These are phyloP conservation scores for Aspergillus sp. DNA, from an alignment of 2,329 filamentous ascomycete genomes.

Conservation along the genomic window DNA sequence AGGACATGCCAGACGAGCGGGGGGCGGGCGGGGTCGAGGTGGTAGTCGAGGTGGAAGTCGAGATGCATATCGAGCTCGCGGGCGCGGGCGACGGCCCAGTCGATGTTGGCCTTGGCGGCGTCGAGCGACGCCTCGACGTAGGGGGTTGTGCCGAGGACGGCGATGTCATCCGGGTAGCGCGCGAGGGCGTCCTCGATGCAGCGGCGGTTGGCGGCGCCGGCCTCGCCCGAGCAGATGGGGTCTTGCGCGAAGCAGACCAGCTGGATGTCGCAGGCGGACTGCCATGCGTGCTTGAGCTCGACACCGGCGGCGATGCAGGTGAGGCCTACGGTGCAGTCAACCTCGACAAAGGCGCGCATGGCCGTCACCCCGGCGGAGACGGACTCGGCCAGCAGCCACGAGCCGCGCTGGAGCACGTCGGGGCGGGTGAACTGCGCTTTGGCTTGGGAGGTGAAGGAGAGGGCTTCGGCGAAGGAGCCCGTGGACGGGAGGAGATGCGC, in stretches of 20 bases:
- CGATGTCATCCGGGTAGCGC: slow-evolving; percentile 39
- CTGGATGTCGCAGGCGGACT: slow-evolving; percentile 58
- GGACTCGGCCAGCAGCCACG: slow-evolving; percentile 65
- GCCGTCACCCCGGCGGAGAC: slow-evolving; percentile 64
- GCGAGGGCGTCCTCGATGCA: slow-evolving; percentile 50
- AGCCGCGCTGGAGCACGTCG: slow-evolving; percentile 64
- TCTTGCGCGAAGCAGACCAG: slow-evolving; percentile 72
- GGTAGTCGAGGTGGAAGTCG: slow-evolving; percentile 73
- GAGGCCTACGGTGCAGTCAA: slow-evolving; percentile 61
- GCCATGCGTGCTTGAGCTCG: slow-evolving; percentile 56
- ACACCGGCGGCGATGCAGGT: slow-evolving; percentile 60
- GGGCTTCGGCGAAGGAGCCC: slow-evolving; percentile 66
- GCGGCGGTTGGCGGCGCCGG: slow-evolving; percentile 51
- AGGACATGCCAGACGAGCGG: slow-evolving; percentile 58
- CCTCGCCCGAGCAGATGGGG: slow-evolving; percentile 60
- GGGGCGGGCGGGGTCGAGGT: slow-evolving; percentile 52
- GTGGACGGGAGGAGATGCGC: slow-evolving; percentile 56
- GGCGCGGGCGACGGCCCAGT: slow-evolving; percentile 61
- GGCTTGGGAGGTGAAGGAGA: slow-evolving; percentile 57
- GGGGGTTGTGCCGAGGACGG: slow-evolving; percentile 65
- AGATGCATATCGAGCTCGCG: slow-evolving; percentile 55
- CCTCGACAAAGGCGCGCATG: slow-evolving; percentile 70
- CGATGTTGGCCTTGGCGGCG: slow-evolving; percentile 57
- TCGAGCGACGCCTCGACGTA: slow-evolving; percentile 61
- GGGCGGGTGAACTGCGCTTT: slow-evolving; percentile 62